Conservation (phyloP, 1,284 basidiomycete species). For the Puccinia novopanici region DNA sequence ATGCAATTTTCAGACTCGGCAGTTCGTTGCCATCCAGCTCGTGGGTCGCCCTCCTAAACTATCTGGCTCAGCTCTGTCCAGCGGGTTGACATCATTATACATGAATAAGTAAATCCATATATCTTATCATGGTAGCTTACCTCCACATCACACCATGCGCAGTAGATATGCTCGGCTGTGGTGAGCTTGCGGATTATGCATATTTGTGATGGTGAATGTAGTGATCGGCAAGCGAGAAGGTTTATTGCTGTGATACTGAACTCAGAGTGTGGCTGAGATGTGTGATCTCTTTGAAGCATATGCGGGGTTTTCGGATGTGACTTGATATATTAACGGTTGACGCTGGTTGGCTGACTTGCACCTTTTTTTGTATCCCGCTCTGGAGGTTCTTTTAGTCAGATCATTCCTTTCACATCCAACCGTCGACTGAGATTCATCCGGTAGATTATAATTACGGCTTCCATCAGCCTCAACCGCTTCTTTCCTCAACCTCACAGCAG, state of each 20-base stretch:
- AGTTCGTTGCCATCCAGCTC: too few species aligned
- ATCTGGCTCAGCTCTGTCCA: not conserved
- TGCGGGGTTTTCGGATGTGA: not conserved
- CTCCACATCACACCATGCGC: not conserved
- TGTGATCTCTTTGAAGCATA: not conserved
- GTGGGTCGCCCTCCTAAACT: too few species aligned
- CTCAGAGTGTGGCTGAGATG: not conserved
- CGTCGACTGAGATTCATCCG: not conserved
- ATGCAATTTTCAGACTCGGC: too few species aligned
- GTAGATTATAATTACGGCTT: not conserved
- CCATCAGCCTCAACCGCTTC: not conserved
- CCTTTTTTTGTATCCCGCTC: not conserved
- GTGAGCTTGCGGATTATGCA: not conserved
- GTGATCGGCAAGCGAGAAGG: not conserved
- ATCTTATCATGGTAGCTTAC: not conserved
- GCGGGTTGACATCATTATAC: not conserved
- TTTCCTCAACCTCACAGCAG: not conserved
- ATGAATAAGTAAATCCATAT: too few species aligned
- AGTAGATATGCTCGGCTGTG: not conserved
- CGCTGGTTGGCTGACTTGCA: too few species aligned
- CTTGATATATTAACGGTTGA: too few species aligned
- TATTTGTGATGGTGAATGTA: not conserved
- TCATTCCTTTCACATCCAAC: constrained; percentile 1
- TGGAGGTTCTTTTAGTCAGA: not conserved
- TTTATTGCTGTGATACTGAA: too few species aligned